phyloP scores from a whole-genome alignment of 495 filamentous ascomycete species.

The Xylaria intraflava region DNA sequence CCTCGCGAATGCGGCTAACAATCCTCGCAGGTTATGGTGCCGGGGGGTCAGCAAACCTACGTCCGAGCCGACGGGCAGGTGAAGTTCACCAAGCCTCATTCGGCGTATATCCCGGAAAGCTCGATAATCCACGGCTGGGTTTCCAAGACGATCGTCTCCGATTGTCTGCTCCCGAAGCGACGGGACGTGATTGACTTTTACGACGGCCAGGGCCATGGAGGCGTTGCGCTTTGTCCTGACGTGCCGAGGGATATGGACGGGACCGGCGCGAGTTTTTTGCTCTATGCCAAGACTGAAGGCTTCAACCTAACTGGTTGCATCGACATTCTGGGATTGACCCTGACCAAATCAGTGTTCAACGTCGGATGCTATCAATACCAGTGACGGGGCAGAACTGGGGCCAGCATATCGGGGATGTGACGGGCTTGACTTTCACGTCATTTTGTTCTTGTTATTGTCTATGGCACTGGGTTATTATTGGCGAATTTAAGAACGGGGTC shows the following conservation, averaged over 20 bases:
- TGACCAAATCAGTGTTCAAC: background rate
- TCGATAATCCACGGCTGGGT: slow-evolving; percentile 38
- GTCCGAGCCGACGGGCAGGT: slow-evolving; percentile 50
- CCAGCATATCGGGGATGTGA: background rate
- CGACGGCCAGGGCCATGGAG: slow-evolving; percentile 14
- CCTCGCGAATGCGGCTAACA: too few relatives aligned
- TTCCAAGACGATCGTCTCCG: slow-evolving; percentile 22
- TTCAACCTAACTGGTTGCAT: slow-evolving; percentile 16
- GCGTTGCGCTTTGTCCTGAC: slow-evolving; percentile 17
- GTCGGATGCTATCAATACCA: slow-evolving; percentile 20
- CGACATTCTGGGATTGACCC: slow-evolving; percentile 13
- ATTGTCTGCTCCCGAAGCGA: slow-evolving; percentile 8
- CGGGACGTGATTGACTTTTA: slow-evolving; percentile 15
- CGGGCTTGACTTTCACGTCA: background rate
- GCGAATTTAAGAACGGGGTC: background rate
- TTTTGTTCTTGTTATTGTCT: slow-evolving; percentile 6
- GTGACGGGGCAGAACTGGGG: background rate
- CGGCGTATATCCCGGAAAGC: slow-evolving; percentile 48
- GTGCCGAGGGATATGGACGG: too few relatives aligned
- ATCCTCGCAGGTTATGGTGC: slow-evolving; percentile 50
- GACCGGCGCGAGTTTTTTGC: slow-evolving; percentile 6
- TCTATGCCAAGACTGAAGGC: slow-evolving; percentile 13
- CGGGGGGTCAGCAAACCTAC: slow-evolving; percentile 62
- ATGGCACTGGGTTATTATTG: background rate
- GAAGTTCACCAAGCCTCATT: slow-evolving; percentile 56